A percentile compares a stretch with the other conserved stretches of the same genome.
These are phyloP conservation scores for Tolypocladium inflatum DNA, from an alignment of 2,329 filamentous ascomycete genomes.

Conservation along the genomic window DNA sequence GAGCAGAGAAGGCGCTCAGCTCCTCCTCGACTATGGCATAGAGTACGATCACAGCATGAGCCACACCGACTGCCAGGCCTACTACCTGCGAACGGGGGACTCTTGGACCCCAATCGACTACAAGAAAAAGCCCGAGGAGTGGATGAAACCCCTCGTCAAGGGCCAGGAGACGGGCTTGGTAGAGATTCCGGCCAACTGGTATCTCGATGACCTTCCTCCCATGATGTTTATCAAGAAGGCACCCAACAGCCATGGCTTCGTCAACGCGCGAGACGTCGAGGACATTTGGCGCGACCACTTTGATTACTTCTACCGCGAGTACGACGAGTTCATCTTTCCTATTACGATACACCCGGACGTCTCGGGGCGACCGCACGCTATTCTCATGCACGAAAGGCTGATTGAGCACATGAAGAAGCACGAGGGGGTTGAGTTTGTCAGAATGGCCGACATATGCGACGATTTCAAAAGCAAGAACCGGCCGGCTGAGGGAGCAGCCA, in stretches of 20 bases:
- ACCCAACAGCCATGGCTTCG: conserved; percentile 54
- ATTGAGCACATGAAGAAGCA: conserved; percentile 61
- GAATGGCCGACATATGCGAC: conserved; percentile 62
- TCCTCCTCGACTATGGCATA: conserved; percentile 56
- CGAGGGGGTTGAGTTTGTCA: conserved; percentile 55
- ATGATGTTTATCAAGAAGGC: conserved; percentile 66
- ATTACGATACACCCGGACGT: conserved; percentile 72
- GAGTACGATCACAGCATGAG: conserved; percentile 62
- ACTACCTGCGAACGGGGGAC: conserved; percentile 54
- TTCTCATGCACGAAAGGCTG: conserved; percentile 58
- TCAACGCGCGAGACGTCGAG: conserved; percentile 49
- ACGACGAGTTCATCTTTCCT: conserved; percentile 68
- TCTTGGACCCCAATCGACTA: conserved; percentile 60
- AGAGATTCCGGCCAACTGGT: conserved; percentile 49
- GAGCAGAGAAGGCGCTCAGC: conserved; percentile 54
- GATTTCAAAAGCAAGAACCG: conserved; percentile 60
- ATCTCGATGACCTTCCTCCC: conserved; percentile 54
- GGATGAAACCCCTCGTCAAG: conserved; percentile 56
- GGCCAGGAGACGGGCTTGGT: conserved; percentile 52
- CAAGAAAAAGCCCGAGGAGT: conserved; percentile 48
- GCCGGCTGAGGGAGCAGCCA: conserved; percentile 46
- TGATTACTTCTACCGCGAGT: conserved; percentile 67
- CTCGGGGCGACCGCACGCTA: conserved; percentile 59
- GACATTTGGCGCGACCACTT: conserved; percentile 59
- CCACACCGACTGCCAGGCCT: conserved; percentile 54